Base-by-base conservation (phyloP, 179 eudicot genomes). In the Beta macrorhiza region DNA sequence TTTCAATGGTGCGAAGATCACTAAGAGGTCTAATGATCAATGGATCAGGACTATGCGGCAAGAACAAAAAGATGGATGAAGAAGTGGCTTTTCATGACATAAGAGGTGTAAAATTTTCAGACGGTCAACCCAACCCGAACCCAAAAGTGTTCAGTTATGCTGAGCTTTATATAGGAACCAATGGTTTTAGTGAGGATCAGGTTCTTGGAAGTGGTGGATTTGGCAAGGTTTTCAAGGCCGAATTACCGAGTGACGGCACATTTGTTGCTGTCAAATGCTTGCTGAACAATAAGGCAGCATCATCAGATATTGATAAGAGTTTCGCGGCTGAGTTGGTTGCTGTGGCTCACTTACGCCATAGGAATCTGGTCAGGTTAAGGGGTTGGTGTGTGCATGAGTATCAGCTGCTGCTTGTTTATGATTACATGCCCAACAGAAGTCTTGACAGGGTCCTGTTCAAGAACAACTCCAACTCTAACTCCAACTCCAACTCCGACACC, bases 391-490 rank as follows among this genome's bases (percentile, higher is more conserved):
- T 92, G 5, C 93, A 96, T 15, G 94, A 96, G 9, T 89, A 87
- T 73, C 87, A 89, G 80, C 77, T 96, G 63, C 83, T 93, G 11
- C 92, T 96, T 19, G 98, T 96, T 2, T 96, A 96, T 65, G 99
- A 96, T 69, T 96, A 96, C 89, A 96, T 96, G 98, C 97, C 97
- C 0, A 92, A 96, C 70, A 85, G 91, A 4, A 96, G 99, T 88
- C 96, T 96, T 1, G 99, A 96, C 85, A 75, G 91, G 81, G 76
- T 92, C 7, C 89, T 96, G 5, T 96, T 96, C 78, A 80, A 87
- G 73, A 65, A 76, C 32, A 69, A 37, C 22, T 12, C 72, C 25
- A 87, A 44, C n/a, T 57, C 56, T 37, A 69, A 37, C 22, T 12
- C 72, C 42, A 87, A 45, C n/a, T 58, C 56, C 42, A 69, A 37